phyloP scores from a whole-genome alignment of 495 filamentous ascomycete species.

The Aspergillus sclerotioniger region DNA sequence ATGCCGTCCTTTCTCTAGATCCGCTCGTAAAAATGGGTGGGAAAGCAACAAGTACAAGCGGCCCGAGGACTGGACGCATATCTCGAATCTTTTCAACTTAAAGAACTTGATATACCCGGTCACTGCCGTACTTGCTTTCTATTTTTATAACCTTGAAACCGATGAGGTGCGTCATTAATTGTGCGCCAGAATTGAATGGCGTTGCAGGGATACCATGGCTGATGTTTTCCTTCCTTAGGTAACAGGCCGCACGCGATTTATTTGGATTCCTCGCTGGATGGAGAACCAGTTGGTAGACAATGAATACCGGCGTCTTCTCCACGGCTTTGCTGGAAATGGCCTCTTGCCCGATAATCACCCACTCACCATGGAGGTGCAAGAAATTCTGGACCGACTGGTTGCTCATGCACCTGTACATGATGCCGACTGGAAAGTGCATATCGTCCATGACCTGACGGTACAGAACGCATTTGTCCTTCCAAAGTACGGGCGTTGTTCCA shows the following conservation, averaged over 20 bases:
- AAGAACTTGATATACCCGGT: too few relatives aligned
- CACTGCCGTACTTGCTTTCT: slow-evolving; percentile 56
- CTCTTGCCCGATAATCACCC: slow-evolving; percentile 56
- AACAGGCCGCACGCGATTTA: slow-evolving; percentile 78
- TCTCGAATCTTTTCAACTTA: too few relatives aligned
- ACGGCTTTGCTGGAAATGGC: slow-evolving; percentile 39
- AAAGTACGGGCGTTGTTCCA: slow-evolving; percentile 40
- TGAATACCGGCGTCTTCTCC: slow-evolving; percentile 51
- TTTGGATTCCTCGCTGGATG: slow-evolving; percentile 57
- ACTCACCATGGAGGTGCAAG: slow-evolving; percentile 53
- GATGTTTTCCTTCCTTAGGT: slow-evolving; percentile 31
- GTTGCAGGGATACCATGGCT: not conserved
- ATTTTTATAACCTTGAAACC: slow-evolving; percentile 70
- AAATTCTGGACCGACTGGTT: slow-evolving; percentile 70
- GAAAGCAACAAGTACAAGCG: slow-evolving; percentile 31
- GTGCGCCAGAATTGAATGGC: not conserved
- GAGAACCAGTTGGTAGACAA: slow-evolving; percentile 55
- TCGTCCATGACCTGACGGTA: slow-evolving; percentile 66
- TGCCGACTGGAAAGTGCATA: slow-evolving; percentile 77
- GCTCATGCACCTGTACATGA: slow-evolving; percentile 62
- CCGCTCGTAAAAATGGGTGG: slow-evolving; percentile 12
- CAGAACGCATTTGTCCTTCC: slow-evolving; percentile 89
- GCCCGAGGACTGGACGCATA: slow-evolving; percentile 22
- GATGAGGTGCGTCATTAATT: slow-evolving; percentile 54
- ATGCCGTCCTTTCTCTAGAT: slow-evolving; percentile 22